Conservation (phyloP, 441 rosid species). For the Raphanus hybrid region DNA sequence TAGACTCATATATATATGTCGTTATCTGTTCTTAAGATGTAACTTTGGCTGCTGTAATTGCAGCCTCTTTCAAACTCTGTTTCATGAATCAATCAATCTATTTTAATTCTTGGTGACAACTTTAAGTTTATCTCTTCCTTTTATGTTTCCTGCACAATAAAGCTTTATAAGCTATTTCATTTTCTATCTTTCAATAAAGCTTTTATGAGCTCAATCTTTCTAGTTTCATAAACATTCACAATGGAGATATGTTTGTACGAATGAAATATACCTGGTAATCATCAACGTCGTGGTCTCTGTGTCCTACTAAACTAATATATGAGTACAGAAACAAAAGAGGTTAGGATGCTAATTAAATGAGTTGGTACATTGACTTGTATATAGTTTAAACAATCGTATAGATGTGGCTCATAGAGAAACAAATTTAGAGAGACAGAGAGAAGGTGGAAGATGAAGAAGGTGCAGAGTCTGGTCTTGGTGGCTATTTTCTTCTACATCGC, state of each 20-base stretch:
- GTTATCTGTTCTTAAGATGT: too few species aligned
- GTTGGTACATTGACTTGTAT: not conserved
- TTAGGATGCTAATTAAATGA: not conserved
- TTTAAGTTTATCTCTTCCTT: too few species aligned
- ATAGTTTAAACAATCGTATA: not conserved
- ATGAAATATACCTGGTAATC: not conserved
- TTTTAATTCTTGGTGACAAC: too few species aligned
- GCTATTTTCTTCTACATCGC: slow-evolving; percentile 5
- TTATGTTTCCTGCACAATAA: too few species aligned
- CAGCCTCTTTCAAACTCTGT: too few species aligned
- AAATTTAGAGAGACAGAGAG: not conserved
- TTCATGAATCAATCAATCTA: too few species aligned
- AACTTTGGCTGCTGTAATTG: too few species aligned
- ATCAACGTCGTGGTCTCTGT: not conserved
- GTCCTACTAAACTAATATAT: not conserved
- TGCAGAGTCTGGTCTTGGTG: slow-evolving; percentile 11
- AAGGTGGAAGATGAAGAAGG: not conserved
- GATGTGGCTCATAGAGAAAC: not conserved
- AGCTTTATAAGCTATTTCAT: too few species aligned
- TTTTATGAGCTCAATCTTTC: too few species aligned
- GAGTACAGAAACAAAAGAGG: not conserved
- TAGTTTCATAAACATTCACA: not conserved
- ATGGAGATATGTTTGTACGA: not conserved
- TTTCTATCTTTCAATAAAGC: too few species aligned
- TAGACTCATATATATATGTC: too few species aligned